Base-by-base conservation (phyloP, 2,329 filamentous ascomycete species). In the Colletotrichum tamarilloi region DNA sequence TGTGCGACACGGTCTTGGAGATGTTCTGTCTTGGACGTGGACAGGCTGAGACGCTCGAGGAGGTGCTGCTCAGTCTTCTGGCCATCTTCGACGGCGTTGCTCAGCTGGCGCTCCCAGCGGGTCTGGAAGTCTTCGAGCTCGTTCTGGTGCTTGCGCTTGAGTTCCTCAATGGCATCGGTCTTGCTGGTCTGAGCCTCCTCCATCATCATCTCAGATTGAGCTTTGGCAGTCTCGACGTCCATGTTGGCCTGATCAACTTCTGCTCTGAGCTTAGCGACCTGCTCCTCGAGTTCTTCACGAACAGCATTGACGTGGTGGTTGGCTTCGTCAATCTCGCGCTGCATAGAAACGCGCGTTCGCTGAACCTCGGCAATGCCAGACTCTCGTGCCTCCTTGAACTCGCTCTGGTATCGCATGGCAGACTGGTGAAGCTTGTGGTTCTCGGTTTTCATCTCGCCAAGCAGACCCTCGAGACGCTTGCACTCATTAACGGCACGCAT, bases 301-400 rank as follows among this genome's bases (percentile, higher is more conserved):
- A 96, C 91, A 67, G 93, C 89, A 78, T 97, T 96, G 81, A 96
- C 93, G 78, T 97, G 93, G 80, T 94, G 92, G 79, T 95, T 97
- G 64, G 95, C 94, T 52, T 91, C 87, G 72, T 98, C 95, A 42
- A 98, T 86, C 79, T 98, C 94, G 14, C 90, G 89, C 81, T 97
- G 93, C 86, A 98, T 88, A 5, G 94, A 88, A 75, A 92, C 90
- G 72, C 93, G 93, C 16, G 92, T 94, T 59, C 94, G 92, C 81
- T 96, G 92, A 57, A 97, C 92, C 80, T 98, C 95, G 49, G 91
- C 89, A 53, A 92, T 91, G 69, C 91, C 95, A 62, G 91, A 92
- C 78, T 98, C 94, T 75, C 93, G 91, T 11, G 94, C 94, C 78
- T 97, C 94, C 73, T 95, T 90, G 77, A 96, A 93, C 78, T 98